Evolutionary conservation across 2,329 filamentous ascomycete genomes (phyloP), one percentile per base, ranked within the genome.

Genomic region (Trichoderma afroharzianum): DNA sequence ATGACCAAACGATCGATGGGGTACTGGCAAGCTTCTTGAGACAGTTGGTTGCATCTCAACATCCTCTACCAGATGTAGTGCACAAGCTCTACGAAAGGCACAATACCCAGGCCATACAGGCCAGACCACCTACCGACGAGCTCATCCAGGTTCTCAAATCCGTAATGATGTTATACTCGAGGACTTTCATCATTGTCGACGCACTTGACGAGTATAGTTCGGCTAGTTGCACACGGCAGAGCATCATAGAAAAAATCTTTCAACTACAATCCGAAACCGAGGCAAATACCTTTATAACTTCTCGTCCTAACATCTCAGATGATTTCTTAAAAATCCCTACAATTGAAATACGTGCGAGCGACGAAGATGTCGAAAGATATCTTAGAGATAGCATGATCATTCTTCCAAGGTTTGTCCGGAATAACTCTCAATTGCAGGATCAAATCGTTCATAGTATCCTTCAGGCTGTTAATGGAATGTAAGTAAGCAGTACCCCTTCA

Each of bases 261-360:
- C n/a, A n/a, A n/a, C n/a, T 47, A 5, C 43, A 1, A 12, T 11
- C 18, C 8, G 9, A 47, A 21, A 21, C 8, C 0, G 0, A 1
- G 1, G 43, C 18, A 21, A 47, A 47, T n/a, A n/a, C n/a, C 2
- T 9, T 47, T 12, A 11, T 47, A 2, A 47, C 43, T 11, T 47
- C 43, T 12, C 43, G 43, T 9, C 43, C 18, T 21, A 5, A n/a
- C n/a, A n/a, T n/a, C n/a, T n/a, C n/a, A n/a, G n/a, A n/a, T n/a
- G n/a, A n/a, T n/a, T n/a, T n/a, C n/a, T n/a, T n/a, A n/a, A n/a
- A n/a, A n/a, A n/a, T n/a, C n/a, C 43, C 18, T 21, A 5, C 18
- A 21, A 0, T 47, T 0, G n/a, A 47, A 0, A 47, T 47, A 47
- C n/a, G n/a, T 3, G 43, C 43, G 9, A 47, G 4, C 18, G 9